Evolutionary conservation across 2,329 filamentous ascomycete genomes (phyloP).

Genomic region (Aspergillus ustus): DNA sequence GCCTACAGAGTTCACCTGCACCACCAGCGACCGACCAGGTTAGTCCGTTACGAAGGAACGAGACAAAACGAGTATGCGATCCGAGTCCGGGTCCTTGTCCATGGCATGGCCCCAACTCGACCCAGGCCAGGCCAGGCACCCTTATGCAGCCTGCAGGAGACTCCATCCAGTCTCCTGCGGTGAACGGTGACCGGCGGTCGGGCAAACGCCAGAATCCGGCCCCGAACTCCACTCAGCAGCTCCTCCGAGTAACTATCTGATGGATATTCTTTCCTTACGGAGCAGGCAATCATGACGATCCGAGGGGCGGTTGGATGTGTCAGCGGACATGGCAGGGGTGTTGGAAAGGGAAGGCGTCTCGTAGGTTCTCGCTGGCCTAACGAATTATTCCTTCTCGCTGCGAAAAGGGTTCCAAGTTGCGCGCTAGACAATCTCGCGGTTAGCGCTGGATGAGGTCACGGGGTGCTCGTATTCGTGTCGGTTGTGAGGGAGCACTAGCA

Average conservation of each 20-base stretch:
- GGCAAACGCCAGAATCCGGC: neutral
- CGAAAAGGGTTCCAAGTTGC: too few species aligned
- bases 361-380: neutral
- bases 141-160: neutral
- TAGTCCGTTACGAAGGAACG: neutral
- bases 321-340: neutral
- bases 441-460: neutral
- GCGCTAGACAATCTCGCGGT: neutral
- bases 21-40: neutral
- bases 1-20: neutral
- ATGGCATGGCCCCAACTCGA: too few species aligned
- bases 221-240: neutral
- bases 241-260: too few species aligned
- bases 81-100: neutral
- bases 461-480: conserved; percentile 1
- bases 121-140: neutral
- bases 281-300: conserved; percentile 6
- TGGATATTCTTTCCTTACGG: too few species aligned
- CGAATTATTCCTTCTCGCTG: too few species aligned
- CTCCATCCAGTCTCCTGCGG: neutral
- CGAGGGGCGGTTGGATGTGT: neutral
- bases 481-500: neutral
- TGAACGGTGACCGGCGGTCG: neutral
- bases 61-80: neutral
- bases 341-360: conserved; percentile 1